A percentile compares a stretch with the other conserved stretches of the same genome.
Conservation (phyloP, 352 stramenopile species). For the Pythium volutum region DNA sequence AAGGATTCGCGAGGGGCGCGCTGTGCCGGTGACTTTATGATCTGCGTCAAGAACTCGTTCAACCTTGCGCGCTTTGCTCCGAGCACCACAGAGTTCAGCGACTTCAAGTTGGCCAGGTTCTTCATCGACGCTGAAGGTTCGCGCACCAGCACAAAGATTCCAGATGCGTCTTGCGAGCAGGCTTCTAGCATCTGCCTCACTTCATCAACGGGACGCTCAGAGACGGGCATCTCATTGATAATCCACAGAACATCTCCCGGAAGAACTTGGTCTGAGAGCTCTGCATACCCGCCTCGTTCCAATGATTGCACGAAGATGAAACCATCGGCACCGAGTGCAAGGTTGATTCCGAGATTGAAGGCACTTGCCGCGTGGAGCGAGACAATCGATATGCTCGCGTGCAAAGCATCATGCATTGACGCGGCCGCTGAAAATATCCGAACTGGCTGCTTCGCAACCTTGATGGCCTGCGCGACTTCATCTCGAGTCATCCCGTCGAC, state of each 20-base stretch:
- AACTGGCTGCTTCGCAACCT: slow-evolving; percentile 8
- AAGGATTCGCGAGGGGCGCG: slow-evolving; percentile 17
- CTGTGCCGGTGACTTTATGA: slow-evolving; percentile 1
- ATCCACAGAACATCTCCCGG: slow-evolving; percentile 63
- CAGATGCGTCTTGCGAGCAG: slow-evolving; percentile 20
- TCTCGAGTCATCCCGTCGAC: slow-evolving; percentile 18
- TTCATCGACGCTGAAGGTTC: slow-evolving; percentile 16
- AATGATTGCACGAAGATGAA: slow-evolving; percentile 19
- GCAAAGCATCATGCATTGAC: slow-evolving; percentile 47
- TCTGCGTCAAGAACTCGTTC: slow-evolving; percentile 15
- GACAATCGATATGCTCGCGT: slow-evolving; percentile 65
- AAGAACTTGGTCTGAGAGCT: slow-evolving; percentile 62
- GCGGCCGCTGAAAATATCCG: slow-evolving; percentile 27
- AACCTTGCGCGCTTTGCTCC: slow-evolving; percentile 8
- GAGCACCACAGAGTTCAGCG: not conserved
- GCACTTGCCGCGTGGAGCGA: slow-evolving; percentile 28
- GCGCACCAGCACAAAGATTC: slow-evolving; percentile 15
- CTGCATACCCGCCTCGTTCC: slow-evolving; percentile 37
- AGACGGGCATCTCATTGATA: slow-evolving; percentile 34
- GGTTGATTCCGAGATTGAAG: slow-evolving; percentile 31
- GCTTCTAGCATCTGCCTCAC: slow-evolving; percentile 25
- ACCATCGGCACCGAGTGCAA: slow-evolving; percentile 24
- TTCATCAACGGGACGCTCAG: slow-evolving; percentile 34
- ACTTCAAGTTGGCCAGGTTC: not conserved
- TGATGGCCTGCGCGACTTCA: slow-evolving; percentile 13